Percentiles rank a stretch among this genome's conserved stretches.
Conservation (phyloP, 169 alveolate genomes). For the Plasmodium coatneyi region DNA sequence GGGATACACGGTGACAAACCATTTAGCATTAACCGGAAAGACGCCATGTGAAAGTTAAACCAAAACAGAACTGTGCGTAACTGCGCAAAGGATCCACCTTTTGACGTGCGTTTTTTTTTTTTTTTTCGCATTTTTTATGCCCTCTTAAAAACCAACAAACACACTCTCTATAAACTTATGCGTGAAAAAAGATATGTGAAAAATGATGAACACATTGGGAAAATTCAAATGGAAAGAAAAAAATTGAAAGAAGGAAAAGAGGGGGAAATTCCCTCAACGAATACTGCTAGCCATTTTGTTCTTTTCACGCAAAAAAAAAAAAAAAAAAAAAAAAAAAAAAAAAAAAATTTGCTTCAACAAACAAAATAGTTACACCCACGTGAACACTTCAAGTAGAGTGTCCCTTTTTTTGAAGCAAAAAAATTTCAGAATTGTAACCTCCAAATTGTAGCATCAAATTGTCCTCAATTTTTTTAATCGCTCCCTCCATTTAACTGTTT, state of each 20-base stretch:
- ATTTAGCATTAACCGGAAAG: background rate
- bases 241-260: background rate
- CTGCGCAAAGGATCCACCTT: background rate
- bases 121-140: background rate
- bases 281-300: background rate
- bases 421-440: background rate
- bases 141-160: background rate
- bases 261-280: background rate
- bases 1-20: background rate
- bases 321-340: conserved; percentile 12
- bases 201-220: background rate
- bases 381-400: conserved; percentile 6
- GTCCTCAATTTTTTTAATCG: conserved; percentile 9
- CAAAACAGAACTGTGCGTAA: background rate
- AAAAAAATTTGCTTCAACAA: conserved; percentile 6
- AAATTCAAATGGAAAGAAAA: background rate
- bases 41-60: background rate
- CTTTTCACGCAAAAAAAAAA: background rate
- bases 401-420: conserved; percentile 1
- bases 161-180: background rate
- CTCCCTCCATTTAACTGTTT: background rate
- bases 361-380: background rate
- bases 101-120: background rate
- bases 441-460: background rate
- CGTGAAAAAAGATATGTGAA: background rate